These are phyloP conservation scores for Melanomma pulvis-pyrius DNA, from an alignment of 495 filamentous ascomycete genomes.

Conservation along the genomic window DNA sequence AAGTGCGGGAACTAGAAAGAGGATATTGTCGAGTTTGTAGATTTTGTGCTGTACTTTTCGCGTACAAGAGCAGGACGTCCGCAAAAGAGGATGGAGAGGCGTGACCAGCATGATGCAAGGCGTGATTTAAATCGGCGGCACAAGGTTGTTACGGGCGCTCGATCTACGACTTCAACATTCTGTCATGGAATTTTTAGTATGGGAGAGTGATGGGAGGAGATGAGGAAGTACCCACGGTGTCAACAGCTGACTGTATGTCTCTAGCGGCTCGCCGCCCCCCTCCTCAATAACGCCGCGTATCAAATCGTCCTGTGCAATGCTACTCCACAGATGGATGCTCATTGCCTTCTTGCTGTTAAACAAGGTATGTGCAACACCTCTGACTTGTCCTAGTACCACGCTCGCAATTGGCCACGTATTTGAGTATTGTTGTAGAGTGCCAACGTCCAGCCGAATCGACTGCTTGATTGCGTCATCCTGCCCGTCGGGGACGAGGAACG, in stretches of 20 bases:
- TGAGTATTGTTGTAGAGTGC: constrained; percentile 73
- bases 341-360: constrained; percentile 40
- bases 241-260: constrained; percentile 27
- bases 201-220: background rate
- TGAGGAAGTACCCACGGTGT: constrained; percentile 25
- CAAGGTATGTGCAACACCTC: constrained; percentile 64
- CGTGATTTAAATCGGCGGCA: too few species aligned
- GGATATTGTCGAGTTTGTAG: background rate
- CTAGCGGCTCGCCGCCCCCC: constrained; percentile 23
- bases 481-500: constrained; percentile 66
- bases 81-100: background rate
- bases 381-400: constrained; percentile 73
- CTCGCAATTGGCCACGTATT: constrained; percentile 78
- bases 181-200: background rate
- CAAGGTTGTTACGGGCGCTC: background rate
- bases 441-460: constrained; percentile 78
- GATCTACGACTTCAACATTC: constrained; percentile 25
- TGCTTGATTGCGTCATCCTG: constrained; percentile 73
- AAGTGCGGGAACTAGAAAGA: too few species aligned
- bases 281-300: constrained; percentile 37
- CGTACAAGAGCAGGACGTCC: too few species aligned
- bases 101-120: background rate
- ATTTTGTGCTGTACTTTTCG: too few species aligned
- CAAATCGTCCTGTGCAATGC: constrained; percentile 34
- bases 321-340: constrained; percentile 40